Percentiles rank a stretch among this genome's conserved stretches.
These are phyloP conservation scores for Globisporangium alternatum DNA, from an alignment of 352 stramenopile species.

Conservation along the genomic window DNA sequence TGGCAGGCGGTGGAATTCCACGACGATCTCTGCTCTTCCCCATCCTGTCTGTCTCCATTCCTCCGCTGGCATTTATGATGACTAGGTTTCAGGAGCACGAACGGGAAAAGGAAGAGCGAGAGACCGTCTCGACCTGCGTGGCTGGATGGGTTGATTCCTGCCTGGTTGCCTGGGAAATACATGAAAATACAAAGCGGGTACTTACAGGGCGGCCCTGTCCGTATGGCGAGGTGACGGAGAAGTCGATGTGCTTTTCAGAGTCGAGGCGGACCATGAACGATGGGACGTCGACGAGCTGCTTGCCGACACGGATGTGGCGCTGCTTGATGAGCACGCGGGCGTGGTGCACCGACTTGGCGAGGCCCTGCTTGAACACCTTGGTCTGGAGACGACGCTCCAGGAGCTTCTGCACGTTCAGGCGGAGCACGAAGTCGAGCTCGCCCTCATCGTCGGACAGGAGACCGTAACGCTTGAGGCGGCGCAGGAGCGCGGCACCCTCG, in stretches of 20 bases:
- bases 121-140: conserved; percentile 1
- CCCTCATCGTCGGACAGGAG: conserved; percentile 97
- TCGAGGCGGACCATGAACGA: conserved; percentile 99
- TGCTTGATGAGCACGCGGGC: conserved; percentile 99
- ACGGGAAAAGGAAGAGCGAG: background rate
- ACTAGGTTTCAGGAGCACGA: background rate
- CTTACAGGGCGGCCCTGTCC: conserved; percentile 92
- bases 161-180: background rate
- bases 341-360: conserved; percentile 99
- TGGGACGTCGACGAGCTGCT: conserved; percentile 98
- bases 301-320: conserved; percentile 99
- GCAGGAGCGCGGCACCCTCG: conserved; percentile 96
- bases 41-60: background rate
- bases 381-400: conserved; percentile 98
- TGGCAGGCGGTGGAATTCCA: background rate
- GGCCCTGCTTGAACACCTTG: conserved; percentile 98
- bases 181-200: background rate
- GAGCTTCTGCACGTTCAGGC: conserved; percentile 98
- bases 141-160: background rate
- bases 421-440: conserved; percentile 98
- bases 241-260: conserved; percentile 99
- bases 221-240: conserved; percentile 97
- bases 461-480: conserved; percentile 96
- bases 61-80: background rate
- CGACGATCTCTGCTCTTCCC: background rate